These are phyloP conservation scores for Eucalyptus coolabah DNA, from an alignment of 345 rosid genomes.

Conservation along the genomic window DNA sequence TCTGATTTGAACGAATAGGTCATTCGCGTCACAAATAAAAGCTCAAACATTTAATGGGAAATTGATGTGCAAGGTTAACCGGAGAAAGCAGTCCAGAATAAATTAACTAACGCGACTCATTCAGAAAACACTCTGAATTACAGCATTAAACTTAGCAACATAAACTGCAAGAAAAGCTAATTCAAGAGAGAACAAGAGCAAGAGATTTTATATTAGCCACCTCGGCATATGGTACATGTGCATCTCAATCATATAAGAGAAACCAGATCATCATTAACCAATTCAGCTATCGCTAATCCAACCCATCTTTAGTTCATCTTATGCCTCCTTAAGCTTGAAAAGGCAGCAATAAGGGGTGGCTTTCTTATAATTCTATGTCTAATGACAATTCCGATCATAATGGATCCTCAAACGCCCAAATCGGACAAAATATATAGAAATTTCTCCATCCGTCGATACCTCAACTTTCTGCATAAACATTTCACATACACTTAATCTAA, in stretches of 20 bases:
- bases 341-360: background rate
- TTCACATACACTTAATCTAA: background rate
- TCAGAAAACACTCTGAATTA: background rate
- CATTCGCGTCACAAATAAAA: fast-evolving
- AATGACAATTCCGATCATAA: background rate
- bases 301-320: background rate
- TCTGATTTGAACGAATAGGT: background rate
- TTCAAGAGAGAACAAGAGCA: background rate
- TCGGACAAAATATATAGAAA: background rate
- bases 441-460: background rate
- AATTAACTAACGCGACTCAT: background rate
- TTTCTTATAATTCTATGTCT: background rate
- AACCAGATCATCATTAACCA: background rate
- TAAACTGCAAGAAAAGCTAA: background rate
- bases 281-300: background rate
- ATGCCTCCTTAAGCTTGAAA: background rate
- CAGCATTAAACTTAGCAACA: background rate
- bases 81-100: background rate
- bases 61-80: background rate
- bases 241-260: no score
- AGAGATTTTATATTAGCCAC: background rate
- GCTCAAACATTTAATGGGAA: background rate
- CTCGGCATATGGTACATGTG: no score
- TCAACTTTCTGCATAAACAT: background rate
- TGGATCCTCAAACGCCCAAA: background rate